phyloP scores from a whole-genome alignment of 306 rosid species.

The Heteromeles arbutifolia region DNA sequence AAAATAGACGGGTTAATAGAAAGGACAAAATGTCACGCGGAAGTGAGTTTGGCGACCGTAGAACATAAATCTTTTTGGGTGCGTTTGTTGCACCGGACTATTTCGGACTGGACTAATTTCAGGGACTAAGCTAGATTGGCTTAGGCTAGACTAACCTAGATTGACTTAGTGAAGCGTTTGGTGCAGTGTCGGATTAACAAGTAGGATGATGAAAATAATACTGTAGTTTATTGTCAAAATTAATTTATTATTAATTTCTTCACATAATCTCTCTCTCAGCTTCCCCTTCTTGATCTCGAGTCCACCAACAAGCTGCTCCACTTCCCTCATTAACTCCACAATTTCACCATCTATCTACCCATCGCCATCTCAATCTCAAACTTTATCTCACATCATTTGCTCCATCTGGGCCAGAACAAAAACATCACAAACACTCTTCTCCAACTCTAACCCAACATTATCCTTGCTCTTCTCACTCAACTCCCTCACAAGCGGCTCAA shows the following conservation, averaged over 20 bases:
- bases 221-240: too few species aligned
- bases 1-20: too few species aligned
- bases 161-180: too few species aligned
- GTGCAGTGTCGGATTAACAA: too few species aligned
- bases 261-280: constrained; percentile 40
- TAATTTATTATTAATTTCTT: background rate
- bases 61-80: too few species aligned
- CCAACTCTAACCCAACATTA: constrained; percentile 25
- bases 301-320: constrained; percentile 3
- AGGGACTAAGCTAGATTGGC: too few species aligned
- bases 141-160: too few species aligned
- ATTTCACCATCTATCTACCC: constrained; percentile 27
- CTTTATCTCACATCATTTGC: constrained; percentile 30
- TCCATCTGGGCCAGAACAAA: constrained; percentile 26
- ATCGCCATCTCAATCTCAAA: constrained; percentile 23
- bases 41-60: too few species aligned
- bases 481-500: constrained; percentile 16
- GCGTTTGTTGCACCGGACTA: too few species aligned
- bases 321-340: constrained; percentile 20
- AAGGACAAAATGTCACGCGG: too few species aligned
- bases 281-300: constrained; percentile 30
- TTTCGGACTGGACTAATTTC: too few species aligned
- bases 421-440: constrained; percentile 29
- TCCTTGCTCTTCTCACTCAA: constrained; percentile 14
- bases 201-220: too few species aligned